Conservation (phyloP, 2,329 filamentous ascomycete genomes). For the Colletotrichum costaricense region DNA sequence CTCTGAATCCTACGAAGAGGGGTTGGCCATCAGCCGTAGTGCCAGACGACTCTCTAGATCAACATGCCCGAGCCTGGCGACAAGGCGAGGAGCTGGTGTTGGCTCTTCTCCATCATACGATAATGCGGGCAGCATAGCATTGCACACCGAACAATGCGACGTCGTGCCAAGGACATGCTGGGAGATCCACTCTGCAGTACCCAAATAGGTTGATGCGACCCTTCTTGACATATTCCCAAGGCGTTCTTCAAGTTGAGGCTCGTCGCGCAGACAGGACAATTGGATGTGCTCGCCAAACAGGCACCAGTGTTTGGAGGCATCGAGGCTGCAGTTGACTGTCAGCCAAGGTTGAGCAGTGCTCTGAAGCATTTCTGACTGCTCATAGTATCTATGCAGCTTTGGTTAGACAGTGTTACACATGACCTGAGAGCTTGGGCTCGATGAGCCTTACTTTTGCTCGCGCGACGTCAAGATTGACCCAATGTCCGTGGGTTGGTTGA, state of each 20-base stretch:
- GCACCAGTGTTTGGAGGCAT: neutral
- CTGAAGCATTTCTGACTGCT: neutral
- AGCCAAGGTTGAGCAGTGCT: neutral
- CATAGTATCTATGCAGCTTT: neutral
- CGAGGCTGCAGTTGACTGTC: neutral
- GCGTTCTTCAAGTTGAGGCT: neutral
- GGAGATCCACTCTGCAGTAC: neutral
- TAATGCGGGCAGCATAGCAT: neutral
- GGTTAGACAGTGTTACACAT: neutral
- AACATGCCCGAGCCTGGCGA: neutral
- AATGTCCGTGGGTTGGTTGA: constrained; percentile 9
- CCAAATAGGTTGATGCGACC: neutral
- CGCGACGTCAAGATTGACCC: neutral
- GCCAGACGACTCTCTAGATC: neutral
- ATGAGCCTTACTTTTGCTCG: neutral
- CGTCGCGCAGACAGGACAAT: neutral
- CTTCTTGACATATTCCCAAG: neutral
- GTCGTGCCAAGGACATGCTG: neutral
- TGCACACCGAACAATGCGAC: neutral
- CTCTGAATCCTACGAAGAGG: neutral
- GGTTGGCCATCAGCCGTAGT: neutral
- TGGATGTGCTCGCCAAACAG: neutral
- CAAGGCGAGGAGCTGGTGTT: neutral
- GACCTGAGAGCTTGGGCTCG: neutral
- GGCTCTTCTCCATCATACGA: neutral